Conservation (phyloP, 371 early-diverging fungal genomes). For the Mortierella sp. region DNA sequence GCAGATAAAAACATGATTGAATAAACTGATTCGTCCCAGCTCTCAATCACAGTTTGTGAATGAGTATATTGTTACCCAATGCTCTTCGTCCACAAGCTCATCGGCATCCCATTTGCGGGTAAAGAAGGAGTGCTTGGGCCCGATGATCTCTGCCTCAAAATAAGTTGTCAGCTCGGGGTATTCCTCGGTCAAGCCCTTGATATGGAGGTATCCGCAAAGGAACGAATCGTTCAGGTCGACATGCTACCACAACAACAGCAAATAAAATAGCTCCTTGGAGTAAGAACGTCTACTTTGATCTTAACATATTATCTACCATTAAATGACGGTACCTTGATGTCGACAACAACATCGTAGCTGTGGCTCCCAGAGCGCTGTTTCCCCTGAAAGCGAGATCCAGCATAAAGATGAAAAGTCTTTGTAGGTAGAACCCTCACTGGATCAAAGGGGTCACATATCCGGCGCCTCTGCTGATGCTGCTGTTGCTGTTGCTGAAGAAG, state of each 20-base stretch:
- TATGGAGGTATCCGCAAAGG: conserved; percentile 86
- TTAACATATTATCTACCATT: neutral
- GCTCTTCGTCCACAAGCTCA: conserved; percentile 78
- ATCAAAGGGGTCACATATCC: conserved; percentile 31
- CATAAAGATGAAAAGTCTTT: conserved; percentile 65
- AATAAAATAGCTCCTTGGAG: neutral
- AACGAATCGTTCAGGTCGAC: conserved; percentile 82
- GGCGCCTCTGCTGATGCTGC: conserved; percentile 17
- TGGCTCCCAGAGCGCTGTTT: conserved; percentile 77
- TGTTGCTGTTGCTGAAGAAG: conserved; percentile 1
- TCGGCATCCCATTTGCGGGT: conserved; percentile 93
- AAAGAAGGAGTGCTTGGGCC: conserved; percentile 81
- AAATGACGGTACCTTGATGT: conserved; percentile 75
- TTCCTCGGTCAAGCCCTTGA: conserved; percentile 85
- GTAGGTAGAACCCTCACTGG: conserved; percentile 23
- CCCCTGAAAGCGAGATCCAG: conserved; percentile 80
- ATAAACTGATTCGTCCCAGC: neutral
- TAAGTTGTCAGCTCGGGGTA: conserved; percentile 87
- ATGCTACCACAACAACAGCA: conserved; percentile 63
- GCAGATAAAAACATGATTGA: neutral
- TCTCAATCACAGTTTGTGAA: neutral
- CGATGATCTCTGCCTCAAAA: conserved; percentile 82
- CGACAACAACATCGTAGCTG: conserved; percentile 81
- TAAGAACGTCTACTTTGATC: neutral
- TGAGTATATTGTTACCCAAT: conserved; percentile 78